Percentiles rank a stretch among this genome's conserved stretches.
These are phyloP conservation scores for Metschnikowia gelsemii DNA, from an alignment of 805 yeast genomes.

Conservation along the genomic window DNA sequence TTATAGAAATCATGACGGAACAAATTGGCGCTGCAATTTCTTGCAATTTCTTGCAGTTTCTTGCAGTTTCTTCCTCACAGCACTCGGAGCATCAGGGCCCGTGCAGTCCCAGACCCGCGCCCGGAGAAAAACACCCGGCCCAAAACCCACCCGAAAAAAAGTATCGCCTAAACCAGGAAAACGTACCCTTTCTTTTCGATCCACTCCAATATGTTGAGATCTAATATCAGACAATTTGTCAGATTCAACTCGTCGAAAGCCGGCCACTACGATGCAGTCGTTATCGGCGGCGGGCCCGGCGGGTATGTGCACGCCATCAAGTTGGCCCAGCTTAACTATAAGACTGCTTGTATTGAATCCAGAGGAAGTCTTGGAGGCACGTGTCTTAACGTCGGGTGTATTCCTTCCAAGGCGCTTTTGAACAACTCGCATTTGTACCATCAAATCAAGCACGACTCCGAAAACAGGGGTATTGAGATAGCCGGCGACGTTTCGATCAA, in stretches of 20 bases:
- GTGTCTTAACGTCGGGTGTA: constrained; percentile 98
- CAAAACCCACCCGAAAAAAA: constrained; percentile 7
- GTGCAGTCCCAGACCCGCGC: constrained; percentile 14
- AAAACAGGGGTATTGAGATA: constrained; percentile 86
- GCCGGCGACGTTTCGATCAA: constrained; percentile 69
- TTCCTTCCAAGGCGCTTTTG: constrained; percentile 93
- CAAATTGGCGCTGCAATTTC: too few relatives aligned
- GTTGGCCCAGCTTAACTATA: constrained; percentile 93
- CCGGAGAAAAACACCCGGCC: constrained; percentile 11
- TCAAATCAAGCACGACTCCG: constrained; percentile 81
- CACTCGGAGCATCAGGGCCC: constrained; percentile 13
- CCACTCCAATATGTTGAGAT: constrained; percentile 21
- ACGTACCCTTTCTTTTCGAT: background rate
- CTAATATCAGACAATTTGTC: constrained; percentile 33
- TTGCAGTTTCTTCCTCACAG: background rate
- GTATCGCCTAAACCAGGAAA: background rate
- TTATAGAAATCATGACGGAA: too few relatives aligned
- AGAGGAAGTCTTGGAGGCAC: constrained; percentile 98
- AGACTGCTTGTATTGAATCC: constrained; percentile 96
- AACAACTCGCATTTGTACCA: constrained; percentile 95
- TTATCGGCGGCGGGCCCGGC: constrained; percentile 99
- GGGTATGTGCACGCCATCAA: constrained; percentile 99
- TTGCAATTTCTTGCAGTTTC: too few relatives aligned
- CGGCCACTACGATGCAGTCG: constrained; percentile 80
- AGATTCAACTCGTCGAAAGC: constrained; percentile 45